Evolutionary conservation across 1,284 basidiomycete species (phyloP).

Genomic region (Apiotrichum brassicae): DNA sequence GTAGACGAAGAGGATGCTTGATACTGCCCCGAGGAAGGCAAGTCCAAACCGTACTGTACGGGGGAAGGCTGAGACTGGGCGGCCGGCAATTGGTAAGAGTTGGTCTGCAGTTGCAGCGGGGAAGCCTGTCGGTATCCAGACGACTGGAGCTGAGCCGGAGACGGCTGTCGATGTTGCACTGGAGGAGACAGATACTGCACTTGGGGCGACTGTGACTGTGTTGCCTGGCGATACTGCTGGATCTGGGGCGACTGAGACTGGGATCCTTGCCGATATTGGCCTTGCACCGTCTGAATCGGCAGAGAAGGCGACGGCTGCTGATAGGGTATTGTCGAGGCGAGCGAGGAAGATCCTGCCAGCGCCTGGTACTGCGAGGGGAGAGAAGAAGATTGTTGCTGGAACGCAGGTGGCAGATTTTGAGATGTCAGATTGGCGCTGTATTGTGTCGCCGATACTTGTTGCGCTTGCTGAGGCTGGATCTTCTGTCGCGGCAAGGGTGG

Average conservation of each 20-base stretch:
- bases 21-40: background rate
- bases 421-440: no score
- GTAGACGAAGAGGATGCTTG: no score
- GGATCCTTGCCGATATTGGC: background rate
- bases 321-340: background rate
- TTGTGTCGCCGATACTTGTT: background rate
- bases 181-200: background rate
- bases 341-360: background rate
- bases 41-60: background rate
- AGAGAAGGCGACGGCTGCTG: background rate
- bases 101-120: background rate
- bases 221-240: background rate
- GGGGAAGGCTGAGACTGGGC: background rate
- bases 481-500: background rate
- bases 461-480: background rate
- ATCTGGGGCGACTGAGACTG: background rate
- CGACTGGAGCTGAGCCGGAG: background rate
- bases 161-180: background rate
- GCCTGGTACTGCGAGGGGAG: background rate
- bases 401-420: background rate
- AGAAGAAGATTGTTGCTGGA: background rate
- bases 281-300: background rate
- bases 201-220: conserved; percentile 1
- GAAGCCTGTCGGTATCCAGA: background rate
- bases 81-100: background rate